Percentiles rank a stretch among this genome's conserved stretches.
Evolutionary conservation across 2,329 filamentous ascomycete genomes (phyloP).

Genomic region (Colletotrichum tropicale): DNA sequence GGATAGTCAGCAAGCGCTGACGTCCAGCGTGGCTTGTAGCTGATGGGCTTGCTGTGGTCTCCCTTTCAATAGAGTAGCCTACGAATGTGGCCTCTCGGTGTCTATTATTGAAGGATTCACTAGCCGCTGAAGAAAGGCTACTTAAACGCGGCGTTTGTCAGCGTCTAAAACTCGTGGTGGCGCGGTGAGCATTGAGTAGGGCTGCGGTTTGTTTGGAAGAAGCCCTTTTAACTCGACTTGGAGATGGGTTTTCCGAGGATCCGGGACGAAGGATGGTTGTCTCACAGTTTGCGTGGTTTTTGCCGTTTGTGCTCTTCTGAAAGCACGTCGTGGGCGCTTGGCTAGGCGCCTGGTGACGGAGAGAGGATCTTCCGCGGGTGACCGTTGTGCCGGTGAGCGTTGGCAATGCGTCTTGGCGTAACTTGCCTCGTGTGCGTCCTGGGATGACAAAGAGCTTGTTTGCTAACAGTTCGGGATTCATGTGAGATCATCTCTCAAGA

Average conservation of each 20-base stretch:
- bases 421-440: background rate
- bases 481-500: background rate
- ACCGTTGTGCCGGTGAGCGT: background rate
- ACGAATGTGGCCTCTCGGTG: background rate
- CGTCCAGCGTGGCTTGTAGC: background rate
- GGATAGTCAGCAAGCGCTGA: background rate
- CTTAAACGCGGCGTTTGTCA: background rate
- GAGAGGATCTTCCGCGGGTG: background rate
- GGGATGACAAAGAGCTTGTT: background rate
- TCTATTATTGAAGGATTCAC: background rate
- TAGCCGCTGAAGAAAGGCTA: background rate
- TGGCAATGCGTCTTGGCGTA: background rate
- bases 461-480: background rate
- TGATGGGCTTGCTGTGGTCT: background rate
- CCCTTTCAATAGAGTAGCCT: background rate
- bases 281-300: background rate
- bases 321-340: background rate
- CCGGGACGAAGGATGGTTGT: background rate
- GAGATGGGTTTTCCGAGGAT: background rate
- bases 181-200: background rate
- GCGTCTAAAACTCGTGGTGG: background rate
- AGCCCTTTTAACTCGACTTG: background rate
- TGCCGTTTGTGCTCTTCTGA: background rate
- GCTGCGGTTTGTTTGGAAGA: background rate
- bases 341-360: background rate